Base-by-base conservation (phyloP, 2,329 filamentous ascomycete genomes). In the Neopestalotiopsis sp. region DNA sequence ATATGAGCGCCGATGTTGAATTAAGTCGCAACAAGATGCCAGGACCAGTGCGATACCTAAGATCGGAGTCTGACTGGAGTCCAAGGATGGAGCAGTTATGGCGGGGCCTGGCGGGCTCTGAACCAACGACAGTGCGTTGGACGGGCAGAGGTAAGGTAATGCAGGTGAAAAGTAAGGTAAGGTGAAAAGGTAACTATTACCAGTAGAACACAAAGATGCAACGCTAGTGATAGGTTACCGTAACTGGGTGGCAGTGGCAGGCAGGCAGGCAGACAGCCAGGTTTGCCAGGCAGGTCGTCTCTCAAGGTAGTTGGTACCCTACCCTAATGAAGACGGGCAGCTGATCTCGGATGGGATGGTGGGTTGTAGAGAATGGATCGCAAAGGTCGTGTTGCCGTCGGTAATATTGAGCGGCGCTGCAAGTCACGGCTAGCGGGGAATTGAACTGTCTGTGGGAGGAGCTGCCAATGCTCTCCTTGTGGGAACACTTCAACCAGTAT, bases 1-100 rank as follows among this genome's bases (percentile, higher is more conserved):
- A 65, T 40, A 64, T 69, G 65, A 59, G 40, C 66, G 65, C 59
- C 59, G 59, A 62, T 34, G 30, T 30, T 30, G 24, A 24, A 17
- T 59, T 24, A 14, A 59, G 24, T 30, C 30, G 34, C 61, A 61
- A 65, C 45, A 56, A 73, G 67, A 67, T 70, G 63, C 65, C n/a
- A 32, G 24, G 40, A 56, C 24, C 45, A 34, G 28, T 20, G 45
- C 62, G 45, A 65, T 49, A 38, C 10, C 34, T 38, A 53, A 56
- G 38, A 45, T 30, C 45, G 59, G 59, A 62, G 59, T 66, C 17
- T 30, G 45, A 34, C 45, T 65, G 40, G 62, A 65, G 62, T 53
- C 62, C 34, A 49, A 49, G 62, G 24, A 49, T 65, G 62, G 62
- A 65, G 62, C 6, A 53, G 45, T 53, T 53, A 62, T 40, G 59